Percentiles rank a stretch among this genome's conserved stretches.
phyloP scores from a whole-genome alignment of 2,329 filamentous ascomycete genomes.

The Colletotrichum trifolii region DNA sequence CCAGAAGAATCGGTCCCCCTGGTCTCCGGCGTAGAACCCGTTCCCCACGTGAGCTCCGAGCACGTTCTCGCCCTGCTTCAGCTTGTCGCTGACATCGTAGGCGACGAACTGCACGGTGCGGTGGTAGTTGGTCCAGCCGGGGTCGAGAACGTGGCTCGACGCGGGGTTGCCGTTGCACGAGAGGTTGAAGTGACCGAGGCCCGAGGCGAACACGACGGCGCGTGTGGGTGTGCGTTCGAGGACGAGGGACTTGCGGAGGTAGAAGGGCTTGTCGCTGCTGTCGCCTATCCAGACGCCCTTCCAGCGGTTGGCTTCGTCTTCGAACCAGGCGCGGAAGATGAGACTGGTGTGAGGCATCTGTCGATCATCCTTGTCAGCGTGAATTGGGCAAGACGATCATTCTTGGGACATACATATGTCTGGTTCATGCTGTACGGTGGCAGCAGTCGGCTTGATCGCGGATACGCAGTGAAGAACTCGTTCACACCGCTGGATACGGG shows the following conservation, averaged over 20 bases:
- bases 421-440: conserved; percentile 56
- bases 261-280: conserved; percentile 52
- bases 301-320: conserved; percentile 52
- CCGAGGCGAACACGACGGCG: conserved; percentile 50
- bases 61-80: conserved; percentile 48
- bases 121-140: conserved; percentile 54
- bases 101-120: conserved; percentile 54
- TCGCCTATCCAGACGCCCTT: conserved; percentile 54
- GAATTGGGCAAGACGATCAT: neutral
- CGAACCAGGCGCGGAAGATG: conserved; percentile 55
- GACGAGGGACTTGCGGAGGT: conserved; percentile 48
- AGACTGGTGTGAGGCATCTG: conserved; percentile 53
- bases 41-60: conserved; percentile 55
- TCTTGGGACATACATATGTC: conserved; percentile 44
- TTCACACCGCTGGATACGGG: conserved; percentile 42
- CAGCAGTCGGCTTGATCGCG: conserved; percentile 45
- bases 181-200: conserved; percentile 53
- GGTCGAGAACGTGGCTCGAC: conserved; percentile 49
- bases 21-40: conserved; percentile 57
- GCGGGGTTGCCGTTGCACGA: conserved; percentile 47
- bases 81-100: conserved; percentile 52
- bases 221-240: conserved; percentile 44
- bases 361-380: neutral
- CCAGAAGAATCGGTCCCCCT: conserved; percentile 55
- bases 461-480: conserved; percentile 53